Conservation (phyloP, 2,329 filamentous ascomycete species). For the Calonectria pseudoturangicola region DNA sequence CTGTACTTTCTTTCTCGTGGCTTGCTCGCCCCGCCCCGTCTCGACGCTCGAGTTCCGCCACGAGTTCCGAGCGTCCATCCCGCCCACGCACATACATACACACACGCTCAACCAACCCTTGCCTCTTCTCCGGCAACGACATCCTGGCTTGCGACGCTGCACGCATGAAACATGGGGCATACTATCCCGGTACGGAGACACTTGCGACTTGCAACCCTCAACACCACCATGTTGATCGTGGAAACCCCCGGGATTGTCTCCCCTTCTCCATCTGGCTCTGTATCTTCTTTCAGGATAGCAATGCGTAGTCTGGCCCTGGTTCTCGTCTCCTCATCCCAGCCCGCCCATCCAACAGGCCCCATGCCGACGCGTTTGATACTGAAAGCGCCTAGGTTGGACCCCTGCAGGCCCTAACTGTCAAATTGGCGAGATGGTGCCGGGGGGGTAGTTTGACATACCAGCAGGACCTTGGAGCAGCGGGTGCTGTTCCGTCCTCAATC, state of each 20-base stretch:
- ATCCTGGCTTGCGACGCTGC: conserved; percentile 47
- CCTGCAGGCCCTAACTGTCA: conserved; percentile 33
- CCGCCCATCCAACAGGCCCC: conserved; percentile 23
- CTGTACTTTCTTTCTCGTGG: conserved; percentile 8
- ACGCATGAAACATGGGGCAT: conserved; percentile 50
- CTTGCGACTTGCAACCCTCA: conserved; percentile 48
- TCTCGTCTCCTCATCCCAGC: conserved; percentile 7
- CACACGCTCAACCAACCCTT: conserved; percentile 13
- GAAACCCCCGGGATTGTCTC: conserved; percentile 39
- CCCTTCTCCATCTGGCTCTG: conserved; percentile 39
- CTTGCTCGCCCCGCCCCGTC: conserved; percentile 13
- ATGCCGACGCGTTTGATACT: conserved; percentile 29
- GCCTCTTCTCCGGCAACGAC: conserved; percentile 37
- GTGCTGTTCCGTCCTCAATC: conserved; percentile 22
- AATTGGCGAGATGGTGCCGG: conserved; percentile 34
- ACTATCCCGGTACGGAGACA: conserved; percentile 50
- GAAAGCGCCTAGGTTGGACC: conserved; percentile 30
- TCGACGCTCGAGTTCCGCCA: conserved; percentile 31
- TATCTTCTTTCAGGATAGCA: conserved; percentile 21
- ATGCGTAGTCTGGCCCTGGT: conserved; percentile 13
- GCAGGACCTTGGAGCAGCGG: conserved; percentile 28
- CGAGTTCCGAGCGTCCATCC: conserved; percentile 35
- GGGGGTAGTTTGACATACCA: conserved; percentile 28
- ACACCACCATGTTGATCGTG: conserved; percentile 44
- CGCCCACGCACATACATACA: conserved; percentile 1